Conservation (phyloP, 176 grass and related monocot genomes). For the Musa troglodytarum region DNA sequence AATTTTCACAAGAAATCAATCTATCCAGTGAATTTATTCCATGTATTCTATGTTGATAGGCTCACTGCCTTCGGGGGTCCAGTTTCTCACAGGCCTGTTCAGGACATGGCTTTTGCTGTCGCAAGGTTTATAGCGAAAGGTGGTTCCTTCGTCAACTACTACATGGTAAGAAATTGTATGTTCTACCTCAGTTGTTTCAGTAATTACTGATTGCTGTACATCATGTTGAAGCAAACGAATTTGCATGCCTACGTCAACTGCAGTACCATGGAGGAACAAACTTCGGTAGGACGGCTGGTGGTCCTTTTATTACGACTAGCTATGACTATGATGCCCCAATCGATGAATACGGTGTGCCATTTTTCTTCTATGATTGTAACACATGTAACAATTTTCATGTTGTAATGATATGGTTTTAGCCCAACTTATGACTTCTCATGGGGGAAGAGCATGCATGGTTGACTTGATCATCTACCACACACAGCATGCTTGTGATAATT, state of each 20-base stretch:
- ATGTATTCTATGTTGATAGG: constrained; percentile 26
- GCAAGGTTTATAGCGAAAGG: constrained; percentile 84
- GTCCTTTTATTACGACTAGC: constrained; percentile 83
- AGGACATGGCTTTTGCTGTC: constrained; percentile 77
- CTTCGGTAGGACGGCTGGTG: constrained; percentile 78
- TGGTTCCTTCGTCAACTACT: constrained; percentile 91
- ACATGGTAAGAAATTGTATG: constrained; percentile 57
- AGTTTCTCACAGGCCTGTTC: constrained; percentile 67
- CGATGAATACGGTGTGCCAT: constrained; percentile 75
- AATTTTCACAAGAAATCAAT: background rate
- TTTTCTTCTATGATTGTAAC: constrained; percentile 39
- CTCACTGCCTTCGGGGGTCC: constrained; percentile 65
- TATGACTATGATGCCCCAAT: constrained; percentile 94
- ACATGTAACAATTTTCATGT: too few relatives aligned
- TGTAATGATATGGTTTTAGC: background rate
- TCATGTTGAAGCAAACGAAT: constrained; percentile 14
- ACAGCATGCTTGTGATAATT: background rate
- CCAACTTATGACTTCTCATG: background rate
- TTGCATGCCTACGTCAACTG: constrained; percentile 18
- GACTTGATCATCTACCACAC: background rate
- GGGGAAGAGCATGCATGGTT: background rate
- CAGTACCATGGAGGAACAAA: constrained; percentile 98
- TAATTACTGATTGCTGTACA: background rate
- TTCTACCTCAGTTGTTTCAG: background rate
- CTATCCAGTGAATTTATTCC: background rate